phyloP scores from a whole-genome alignment of 768 basidiomycete species.

The Glaciozyma martinii region DNA sequence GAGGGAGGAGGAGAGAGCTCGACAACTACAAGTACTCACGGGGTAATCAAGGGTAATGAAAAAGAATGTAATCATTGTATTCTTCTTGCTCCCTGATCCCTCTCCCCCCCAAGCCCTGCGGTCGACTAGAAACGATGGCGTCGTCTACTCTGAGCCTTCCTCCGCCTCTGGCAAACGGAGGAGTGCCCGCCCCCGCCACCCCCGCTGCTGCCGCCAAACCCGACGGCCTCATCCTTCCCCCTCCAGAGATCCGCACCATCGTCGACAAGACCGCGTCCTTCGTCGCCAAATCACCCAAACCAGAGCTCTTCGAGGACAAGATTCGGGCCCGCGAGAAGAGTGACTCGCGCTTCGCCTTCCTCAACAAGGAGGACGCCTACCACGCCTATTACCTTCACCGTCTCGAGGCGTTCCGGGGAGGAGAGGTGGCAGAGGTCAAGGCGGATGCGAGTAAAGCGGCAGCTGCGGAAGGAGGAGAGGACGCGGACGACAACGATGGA shows the following conservation, averaged over 20 bases:
- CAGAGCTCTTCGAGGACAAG: slow-evolving; percentile 86
- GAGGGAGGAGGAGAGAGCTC: no score
- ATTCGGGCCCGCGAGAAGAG: slow-evolving; percentile 91
- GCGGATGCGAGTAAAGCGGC: slow-evolving; percentile 6
- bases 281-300: slow-evolving; percentile 72
- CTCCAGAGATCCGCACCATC: slow-evolving; percentile 94
- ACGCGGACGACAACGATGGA: slow-evolving; percentile 51
- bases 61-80: no score
- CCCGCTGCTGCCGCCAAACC: no score
- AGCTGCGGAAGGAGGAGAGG: slow-evolving; percentile 6
- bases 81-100: no score
- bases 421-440: slow-evolving; percentile 42
- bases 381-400: slow-evolving; percentile 95
- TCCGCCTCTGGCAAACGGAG: no score
- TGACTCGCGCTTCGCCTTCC: slow-evolving; percentile 97
- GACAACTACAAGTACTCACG: no score
- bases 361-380: slow-evolving; percentile 93
- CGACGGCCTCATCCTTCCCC: slow-evolving; percentile 66
- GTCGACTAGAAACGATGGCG: no score
- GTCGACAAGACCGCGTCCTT: slow-evolving; percentile 90
- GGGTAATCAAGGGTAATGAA: no score
- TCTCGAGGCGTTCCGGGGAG: slow-evolving; percentile 69
- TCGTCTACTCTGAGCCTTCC: no score
- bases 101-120: no score
- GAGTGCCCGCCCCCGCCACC: no score